Conservation (phyloP, 1,139 yeast species). For the Petasospora fabianii region DNA sequence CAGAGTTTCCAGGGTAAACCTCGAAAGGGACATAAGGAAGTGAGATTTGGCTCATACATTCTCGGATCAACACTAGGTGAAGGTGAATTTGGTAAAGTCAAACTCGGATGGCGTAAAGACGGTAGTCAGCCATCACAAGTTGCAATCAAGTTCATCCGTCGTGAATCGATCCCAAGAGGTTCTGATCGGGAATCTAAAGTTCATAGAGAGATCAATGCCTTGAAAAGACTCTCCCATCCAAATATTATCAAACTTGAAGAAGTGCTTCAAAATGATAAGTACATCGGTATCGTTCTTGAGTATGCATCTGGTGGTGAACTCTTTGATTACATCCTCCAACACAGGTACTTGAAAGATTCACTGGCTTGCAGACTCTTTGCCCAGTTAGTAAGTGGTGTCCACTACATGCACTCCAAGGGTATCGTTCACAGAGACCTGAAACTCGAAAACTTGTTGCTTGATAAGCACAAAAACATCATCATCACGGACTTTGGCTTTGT, state of each 20-base stretch:
- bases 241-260: constrained; percentile 89
- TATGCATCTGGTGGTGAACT: constrained; percentile 98
- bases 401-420: constrained; percentile 80
- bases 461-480: constrained; percentile 56
- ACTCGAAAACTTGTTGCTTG: constrained; percentile 81
- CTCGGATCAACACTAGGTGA: constrained; percentile 95
- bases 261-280: constrained; percentile 89
- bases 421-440: constrained; percentile 91
- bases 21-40: constrained; percentile 30
- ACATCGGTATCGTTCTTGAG: constrained; percentile 92
- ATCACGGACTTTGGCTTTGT: constrained; percentile 87
- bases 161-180: constrained; percentile 80
- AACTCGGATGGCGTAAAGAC: constrained; percentile 92
- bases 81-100: constrained; percentile 97
- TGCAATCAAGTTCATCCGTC: constrained; percentile 85
- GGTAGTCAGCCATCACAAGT: constrained; percentile 78
- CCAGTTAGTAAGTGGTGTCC: constrained; percentile 89
- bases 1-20: constrained; percentile 24
- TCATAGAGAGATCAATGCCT: constrained; percentile 88
- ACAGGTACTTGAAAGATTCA: constrained; percentile 80
- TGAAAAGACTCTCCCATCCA: constrained; percentile 84
- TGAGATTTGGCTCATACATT: constrained; percentile 80
- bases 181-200: constrained; percentile 85
- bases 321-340: constrained; percentile 86
- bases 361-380: constrained; percentile 87